Conservation (phyloP, 2,329 filamentous ascomycete species). For the Teratosphaeria pseudoeucalypti region DNA sequence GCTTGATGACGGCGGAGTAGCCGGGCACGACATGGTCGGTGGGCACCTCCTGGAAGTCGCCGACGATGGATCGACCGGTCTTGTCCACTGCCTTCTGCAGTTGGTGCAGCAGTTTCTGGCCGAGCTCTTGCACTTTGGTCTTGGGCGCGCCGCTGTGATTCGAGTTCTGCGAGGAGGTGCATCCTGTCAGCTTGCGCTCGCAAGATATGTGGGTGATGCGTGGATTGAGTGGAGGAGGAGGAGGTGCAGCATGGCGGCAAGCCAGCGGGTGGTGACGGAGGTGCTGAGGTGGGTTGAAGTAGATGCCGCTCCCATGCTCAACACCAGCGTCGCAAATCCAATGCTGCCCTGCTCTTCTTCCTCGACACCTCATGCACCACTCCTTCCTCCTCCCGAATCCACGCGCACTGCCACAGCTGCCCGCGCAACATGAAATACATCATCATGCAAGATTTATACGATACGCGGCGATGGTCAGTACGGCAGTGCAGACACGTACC, state of each 20-base stretch:
- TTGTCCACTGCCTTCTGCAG: slow-evolving; percentile 72
- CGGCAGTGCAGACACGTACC: slow-evolving; percentile 37
- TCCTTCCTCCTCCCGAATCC: slow-evolving; percentile 3
- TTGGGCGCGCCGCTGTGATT: slow-evolving; percentile 12
- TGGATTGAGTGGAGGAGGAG: neutral
- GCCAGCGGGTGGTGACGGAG: slow-evolving; percentile 18
- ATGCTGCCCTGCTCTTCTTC: slow-evolving; percentile 7
- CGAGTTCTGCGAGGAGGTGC: slow-evolving; percentile 18
- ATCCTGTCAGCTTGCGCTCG: slow-evolving; percentile 9
- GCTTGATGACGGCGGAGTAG: slow-evolving; percentile 66
- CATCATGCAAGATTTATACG: neutral
- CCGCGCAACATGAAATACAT: neutral
- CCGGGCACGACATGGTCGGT: slow-evolving; percentile 44
- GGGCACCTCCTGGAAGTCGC: slow-evolving; percentile 63
- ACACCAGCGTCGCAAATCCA: slow-evolving; percentile 12
- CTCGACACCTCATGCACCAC: neutral
- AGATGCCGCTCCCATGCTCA: slow-evolving; percentile 14
- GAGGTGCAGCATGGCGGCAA: neutral
- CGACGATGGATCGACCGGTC: slow-evolving; percentile 67
- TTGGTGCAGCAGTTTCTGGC: slow-evolving; percentile 62
- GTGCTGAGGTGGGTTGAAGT: slow-evolving; percentile 13
- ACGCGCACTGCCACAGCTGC: neutral
- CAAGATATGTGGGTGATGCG: neutral
- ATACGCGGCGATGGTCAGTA: neutral
- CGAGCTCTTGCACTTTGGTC: slow-evolving; percentile 44